These are phyloP conservation scores for Ustulina deusta DNA, from an alignment of 2,329 filamentous ascomycete genomes.

Conservation along the genomic window DNA sequence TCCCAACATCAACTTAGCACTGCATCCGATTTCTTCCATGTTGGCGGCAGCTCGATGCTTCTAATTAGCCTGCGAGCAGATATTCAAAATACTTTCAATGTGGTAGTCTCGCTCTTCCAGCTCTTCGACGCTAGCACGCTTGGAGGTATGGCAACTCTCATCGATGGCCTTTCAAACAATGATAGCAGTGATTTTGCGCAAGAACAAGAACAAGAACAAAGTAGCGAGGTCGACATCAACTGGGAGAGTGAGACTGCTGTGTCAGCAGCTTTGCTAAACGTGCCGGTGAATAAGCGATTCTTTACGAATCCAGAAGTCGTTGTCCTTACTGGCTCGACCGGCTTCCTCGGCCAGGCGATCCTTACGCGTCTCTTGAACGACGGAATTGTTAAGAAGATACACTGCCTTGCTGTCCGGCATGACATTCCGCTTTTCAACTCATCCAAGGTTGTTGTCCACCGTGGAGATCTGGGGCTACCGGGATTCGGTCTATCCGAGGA, in stretches of 20 bases:
- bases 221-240: conserved; percentile 38
- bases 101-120: conserved; percentile 24
- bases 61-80: conserved; percentile 30
- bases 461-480: conserved; percentile 49
- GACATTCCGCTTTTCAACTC: conserved; percentile 47
- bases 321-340: conserved; percentile 56
- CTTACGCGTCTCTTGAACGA: conserved; percentile 53
- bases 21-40: conserved; percentile 41
- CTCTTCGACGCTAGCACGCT: conserved; percentile 39
- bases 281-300: conserved; percentile 6
- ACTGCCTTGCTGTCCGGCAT: conserved; percentile 58
- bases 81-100: conserved; percentile 28
- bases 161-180: conserved; percentile 19
- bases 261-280: not conserved
- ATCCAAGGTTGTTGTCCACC: conserved; percentile 63
- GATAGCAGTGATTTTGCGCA: not conserved
- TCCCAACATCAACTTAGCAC: conserved; percentile 12
- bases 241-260: conserved; percentile 57
- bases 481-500: not conserved
- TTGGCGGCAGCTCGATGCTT: conserved; percentile 43
- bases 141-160: conserved; percentile 34
- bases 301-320: conserved; percentile 41
- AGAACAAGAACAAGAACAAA: not conserved
- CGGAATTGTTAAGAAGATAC: conserved; percentile 51
- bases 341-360: conserved; percentile 56